Base-by-base conservation (phyloP, 495 filamentous ascomycete species). In the Venustampulla echinocandica region DNA sequence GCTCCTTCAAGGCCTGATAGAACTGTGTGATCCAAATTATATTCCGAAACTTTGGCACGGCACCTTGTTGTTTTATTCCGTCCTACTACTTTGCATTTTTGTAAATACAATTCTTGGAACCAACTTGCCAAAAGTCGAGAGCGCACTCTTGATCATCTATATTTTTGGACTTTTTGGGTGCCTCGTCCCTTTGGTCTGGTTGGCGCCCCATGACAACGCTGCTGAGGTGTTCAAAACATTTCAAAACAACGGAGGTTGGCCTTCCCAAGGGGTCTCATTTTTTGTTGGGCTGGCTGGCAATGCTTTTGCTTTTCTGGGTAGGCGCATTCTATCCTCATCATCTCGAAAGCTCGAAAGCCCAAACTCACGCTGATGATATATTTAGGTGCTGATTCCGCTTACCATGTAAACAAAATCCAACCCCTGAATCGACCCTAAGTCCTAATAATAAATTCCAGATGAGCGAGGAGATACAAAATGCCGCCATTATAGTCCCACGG, bases 401-500 rank as follows among this genome's bases (percentile, higher is more conserved):
- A 40, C 20, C 37, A 40, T 17, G 37, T 40, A 40, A 22, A 19
- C 22, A 4, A 5, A 5, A 22, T 17, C 6, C 6, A 5, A 20
- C 15, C 15, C n/a, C n/a, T n/a, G n/a, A 40, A 40, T 9, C 18
- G 4, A 20, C 17, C 17, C 18, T 10, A 40, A 21, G 32, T 24
- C 6, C 20, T 10, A 23, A 22, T 36, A 10, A 36, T 46, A n/a
- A 10, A 18, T 20, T 19, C 2, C 11, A 36, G 20, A 37, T 36
- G 17, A n/a, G 54, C 21, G 68, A 77, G 54, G 73, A 77, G 55
- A 62, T 74, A 27, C 61, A 64, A 42, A 68, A 73, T 49, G 71
- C 72, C 4, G 55, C 62, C n/a, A 49, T 65, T 1, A 56, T 65
- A n/a, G 62, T 77, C 1, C 72, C 73, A 0, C 61, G 60, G 42